phyloP scores from a whole-genome alignment of 345 rosid genomes.

The Luvunga scandens region DNA sequence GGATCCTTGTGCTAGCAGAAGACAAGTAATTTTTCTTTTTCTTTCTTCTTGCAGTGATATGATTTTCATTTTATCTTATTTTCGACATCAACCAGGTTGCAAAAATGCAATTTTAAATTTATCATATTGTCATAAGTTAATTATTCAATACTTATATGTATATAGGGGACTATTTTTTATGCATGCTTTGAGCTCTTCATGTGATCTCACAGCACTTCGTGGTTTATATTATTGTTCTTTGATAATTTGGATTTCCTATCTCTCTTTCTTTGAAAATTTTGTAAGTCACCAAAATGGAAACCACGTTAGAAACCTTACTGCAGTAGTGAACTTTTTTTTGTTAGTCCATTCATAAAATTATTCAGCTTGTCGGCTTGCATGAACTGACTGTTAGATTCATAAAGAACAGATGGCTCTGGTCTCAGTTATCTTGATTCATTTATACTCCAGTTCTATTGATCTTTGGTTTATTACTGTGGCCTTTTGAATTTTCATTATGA shows the following conservation, averaged over 20 bases:
- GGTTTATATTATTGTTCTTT: not conserved
- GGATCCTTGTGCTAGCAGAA: conserved; percentile 74
- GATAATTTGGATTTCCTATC: not conserved
- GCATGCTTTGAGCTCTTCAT: not conserved
- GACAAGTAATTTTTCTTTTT: conserved; percentile 63
- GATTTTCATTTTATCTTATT: not conserved
- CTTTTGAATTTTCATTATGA: not conserved
- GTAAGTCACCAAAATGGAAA: not conserved
- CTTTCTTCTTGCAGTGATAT: not conserved
- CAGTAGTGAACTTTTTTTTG: not conserved
- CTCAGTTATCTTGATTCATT: not conserved
- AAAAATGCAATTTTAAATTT: not conserved
- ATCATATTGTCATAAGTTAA: not conserved
- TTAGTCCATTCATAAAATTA: not conserved
- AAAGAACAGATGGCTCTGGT: not conserved
- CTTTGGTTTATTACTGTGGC: not conserved
- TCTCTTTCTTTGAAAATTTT: not conserved
- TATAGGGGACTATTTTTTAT: not conserved
- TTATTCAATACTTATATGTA: not conserved
- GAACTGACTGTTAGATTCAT: not conserved
- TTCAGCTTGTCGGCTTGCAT: not conserved
- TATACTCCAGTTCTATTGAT: not conserved
- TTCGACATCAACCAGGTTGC: not conserved
- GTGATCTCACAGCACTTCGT: not conserved
- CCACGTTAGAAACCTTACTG: not conserved